These are phyloP conservation scores for Lupinus albus DNA, from an alignment of 306 rosid species.

Conservation along the genomic window DNA sequence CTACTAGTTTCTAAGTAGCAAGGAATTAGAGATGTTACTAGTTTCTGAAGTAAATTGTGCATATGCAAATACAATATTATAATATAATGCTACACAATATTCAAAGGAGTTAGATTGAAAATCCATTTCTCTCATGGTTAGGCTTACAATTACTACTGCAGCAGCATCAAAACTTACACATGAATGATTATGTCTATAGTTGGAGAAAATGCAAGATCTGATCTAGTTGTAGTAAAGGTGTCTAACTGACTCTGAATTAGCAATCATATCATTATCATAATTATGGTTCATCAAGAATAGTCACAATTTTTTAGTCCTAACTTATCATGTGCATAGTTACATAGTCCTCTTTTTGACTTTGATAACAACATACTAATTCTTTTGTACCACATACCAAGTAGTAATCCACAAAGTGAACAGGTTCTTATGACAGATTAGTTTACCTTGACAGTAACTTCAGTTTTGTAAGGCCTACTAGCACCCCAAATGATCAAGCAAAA, in stretches of 20 bases:
- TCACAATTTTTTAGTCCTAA: neutral
- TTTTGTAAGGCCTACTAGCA: constrained; percentile 80
- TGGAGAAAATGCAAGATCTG: constrained; percentile 23
- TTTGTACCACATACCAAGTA: too few species aligned
- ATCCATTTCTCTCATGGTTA: neutral
- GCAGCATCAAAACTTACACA: constrained; percentile 4
- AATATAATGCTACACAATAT: neutral
- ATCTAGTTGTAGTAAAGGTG: constrained; percentile 5
- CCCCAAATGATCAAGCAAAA: constrained; percentile 96
- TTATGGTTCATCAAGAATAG: neutral
- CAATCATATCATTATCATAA: constrained; percentile 21
- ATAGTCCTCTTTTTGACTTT: too few species aligned
- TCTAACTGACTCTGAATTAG: neutral
- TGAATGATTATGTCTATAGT: neutral
- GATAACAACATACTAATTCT: too few species aligned
- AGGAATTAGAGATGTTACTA: constrained; percentile 10
- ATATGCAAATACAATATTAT: neutral
- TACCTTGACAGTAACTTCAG: constrained; percentile 72
- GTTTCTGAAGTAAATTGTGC: constrained; percentile 6
- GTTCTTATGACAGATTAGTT: neutral
- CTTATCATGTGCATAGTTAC: too few species aligned
- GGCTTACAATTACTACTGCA: constrained; percentile 7
- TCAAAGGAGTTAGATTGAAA: neutral
- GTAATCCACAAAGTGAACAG: too few species aligned
- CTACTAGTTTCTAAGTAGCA: neutral